Percentiles rank a stretch among this genome's conserved stretches.
phyloP scores from a whole-genome alignment of 2,329 filamentous ascomycete species.

The Sporothrix brasiliensis region DNA sequence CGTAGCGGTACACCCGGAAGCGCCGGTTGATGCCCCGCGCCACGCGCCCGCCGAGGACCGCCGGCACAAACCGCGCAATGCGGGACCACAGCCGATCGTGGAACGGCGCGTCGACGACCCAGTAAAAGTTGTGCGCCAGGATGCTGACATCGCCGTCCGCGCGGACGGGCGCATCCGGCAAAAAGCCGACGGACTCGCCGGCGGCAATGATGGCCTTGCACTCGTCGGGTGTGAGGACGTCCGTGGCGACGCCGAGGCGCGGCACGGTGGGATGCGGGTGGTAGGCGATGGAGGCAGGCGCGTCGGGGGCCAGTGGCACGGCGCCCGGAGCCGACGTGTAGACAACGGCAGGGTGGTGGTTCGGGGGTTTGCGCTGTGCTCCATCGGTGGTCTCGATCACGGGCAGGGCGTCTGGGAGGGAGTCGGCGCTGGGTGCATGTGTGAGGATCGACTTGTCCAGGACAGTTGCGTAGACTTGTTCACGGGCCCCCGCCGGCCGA shows the following conservation, averaged over 20 bases:
- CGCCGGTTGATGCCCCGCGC: conserved; percentile 68
- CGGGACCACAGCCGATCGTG: conserved; percentile 65
- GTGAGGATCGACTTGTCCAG: conserved; percentile 59
- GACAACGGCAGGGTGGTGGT: conserved; percentile 67
- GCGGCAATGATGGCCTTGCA: conserved; percentile 69
- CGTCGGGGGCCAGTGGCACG: conserved; percentile 52
- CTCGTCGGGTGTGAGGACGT: conserved; percentile 63
- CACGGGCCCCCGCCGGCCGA: conserved; percentile 47
- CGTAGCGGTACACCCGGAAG: conserved; percentile 72
- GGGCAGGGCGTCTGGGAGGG: conserved; percentile 51
- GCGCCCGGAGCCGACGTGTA: conserved; percentile 63
- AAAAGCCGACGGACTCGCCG: conserved; percentile 65
- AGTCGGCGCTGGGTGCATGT: conserved; percentile 41
- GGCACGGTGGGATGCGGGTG: conserved; percentile 66
- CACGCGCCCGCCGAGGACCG: conserved; percentile 56
- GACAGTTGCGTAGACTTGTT: conserved; percentile 60
- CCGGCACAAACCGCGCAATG: conserved; percentile 61
- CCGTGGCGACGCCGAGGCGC: conserved; percentile 60
- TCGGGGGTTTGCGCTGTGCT: conserved; percentile 65
- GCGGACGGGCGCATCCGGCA: conserved; percentile 68
- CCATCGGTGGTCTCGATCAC: conserved; percentile 66
- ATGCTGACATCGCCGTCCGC: conserved; percentile 67
- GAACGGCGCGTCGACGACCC: conserved; percentile 66
- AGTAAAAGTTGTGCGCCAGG: conserved; percentile 74
- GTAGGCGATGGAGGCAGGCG: conserved; percentile 52